phyloP scores from a whole-genome alignment of 2,329 filamentous ascomycete species.

The Claviceps spartinae region DNA sequence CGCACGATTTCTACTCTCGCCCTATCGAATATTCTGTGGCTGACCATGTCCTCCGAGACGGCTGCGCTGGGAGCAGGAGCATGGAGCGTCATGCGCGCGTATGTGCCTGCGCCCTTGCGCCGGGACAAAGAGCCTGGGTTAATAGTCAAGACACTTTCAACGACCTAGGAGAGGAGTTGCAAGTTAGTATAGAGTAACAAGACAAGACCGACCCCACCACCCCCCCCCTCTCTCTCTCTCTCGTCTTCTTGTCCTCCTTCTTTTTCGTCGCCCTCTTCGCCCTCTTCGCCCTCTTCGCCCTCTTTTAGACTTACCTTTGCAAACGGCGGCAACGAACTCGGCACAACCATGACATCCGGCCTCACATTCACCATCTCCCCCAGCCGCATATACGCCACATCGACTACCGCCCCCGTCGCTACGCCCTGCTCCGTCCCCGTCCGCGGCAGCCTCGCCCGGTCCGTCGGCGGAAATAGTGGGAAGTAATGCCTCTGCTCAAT shows the following conservation, averaged over 20 bases:
- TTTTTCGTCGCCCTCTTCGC: background rate
- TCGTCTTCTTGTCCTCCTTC: background rate
- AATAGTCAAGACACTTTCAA: conserved; percentile 78
- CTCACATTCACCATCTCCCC: conserved; percentile 80
- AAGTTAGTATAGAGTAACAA: background rate
- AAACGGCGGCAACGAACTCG: conserved; percentile 74
- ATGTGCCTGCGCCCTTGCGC: conserved; percentile 72
- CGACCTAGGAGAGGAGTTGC: conserved; percentile 44
- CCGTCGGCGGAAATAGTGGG: conserved; percentile 71
- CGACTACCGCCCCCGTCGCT: conserved; percentile 64
- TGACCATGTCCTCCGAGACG: conserved; percentile 47
- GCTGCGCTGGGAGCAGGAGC: conserved; percentile 52
- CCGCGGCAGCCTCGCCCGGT: conserved; percentile 52
- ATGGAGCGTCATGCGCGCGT: conserved; percentile 63
- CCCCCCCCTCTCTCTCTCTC: background rate
- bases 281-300: background rate
- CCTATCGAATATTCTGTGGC: conserved; percentile 68
- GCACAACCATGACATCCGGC: conserved; percentile 73
- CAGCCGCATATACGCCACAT: conserved; percentile 72
- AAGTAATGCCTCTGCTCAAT: conserved; percentile 87
- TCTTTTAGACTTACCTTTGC: conserved; percentile 51
- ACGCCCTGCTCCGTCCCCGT: conserved; percentile 45
- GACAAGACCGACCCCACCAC: too few species aligned
- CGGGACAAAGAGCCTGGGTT: conserved; percentile 86
- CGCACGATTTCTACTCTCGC: conserved; percentile 76